These are phyloP conservation scores for Cyclospora cayetanensis DNA, from an alignment of 169 alveolate species.

Conservation along the genomic window DNA sequence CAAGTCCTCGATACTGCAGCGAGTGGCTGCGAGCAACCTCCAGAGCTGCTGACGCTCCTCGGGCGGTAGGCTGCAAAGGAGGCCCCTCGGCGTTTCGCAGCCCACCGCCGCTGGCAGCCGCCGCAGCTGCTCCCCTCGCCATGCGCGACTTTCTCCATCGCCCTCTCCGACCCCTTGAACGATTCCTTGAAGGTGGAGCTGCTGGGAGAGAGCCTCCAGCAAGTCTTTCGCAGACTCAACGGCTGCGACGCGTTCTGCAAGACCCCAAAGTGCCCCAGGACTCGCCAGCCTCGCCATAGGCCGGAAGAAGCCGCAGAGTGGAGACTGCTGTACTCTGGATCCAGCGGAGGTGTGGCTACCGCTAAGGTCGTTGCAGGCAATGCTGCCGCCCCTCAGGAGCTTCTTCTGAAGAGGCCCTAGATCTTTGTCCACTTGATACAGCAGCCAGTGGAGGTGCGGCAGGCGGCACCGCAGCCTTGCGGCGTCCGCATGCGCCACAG, in stretches of 20 bases:
- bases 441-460: slow-evolving; percentile 29
- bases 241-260: slow-evolving; percentile 19
- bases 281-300: slow-evolving; percentile 55
- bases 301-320: neutral
- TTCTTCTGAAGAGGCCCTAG: neutral
- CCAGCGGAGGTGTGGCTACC: neutral
- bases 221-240: slow-evolving; percentile 8
- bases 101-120: neutral
- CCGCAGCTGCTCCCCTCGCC: slow-evolving; percentile 1
- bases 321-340: neutral
- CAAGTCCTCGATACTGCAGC: slow-evolving; percentile 1
- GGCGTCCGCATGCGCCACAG: slow-evolving; percentile 33
- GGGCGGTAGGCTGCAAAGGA: neutral
- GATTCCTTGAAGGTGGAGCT: neutral
- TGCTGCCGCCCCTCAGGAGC: neutral
- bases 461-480: slow-evolving; percentile 8
- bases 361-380: neutral
- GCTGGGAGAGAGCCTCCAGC: neutral
- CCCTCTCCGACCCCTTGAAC: neutral
- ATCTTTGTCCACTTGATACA: neutral
- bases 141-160: neutral
- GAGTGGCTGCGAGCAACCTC: neutral
- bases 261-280: slow-evolving; percentile 60
- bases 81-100: neutral
- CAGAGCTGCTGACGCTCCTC: neutral